A percentile compares a stretch with the other conserved stretches of the same genome.
These are phyloP conservation scores for Gossypium sturtianum DNA, from an alignment of 345 rosid species.

Conservation along the genomic window DNA sequence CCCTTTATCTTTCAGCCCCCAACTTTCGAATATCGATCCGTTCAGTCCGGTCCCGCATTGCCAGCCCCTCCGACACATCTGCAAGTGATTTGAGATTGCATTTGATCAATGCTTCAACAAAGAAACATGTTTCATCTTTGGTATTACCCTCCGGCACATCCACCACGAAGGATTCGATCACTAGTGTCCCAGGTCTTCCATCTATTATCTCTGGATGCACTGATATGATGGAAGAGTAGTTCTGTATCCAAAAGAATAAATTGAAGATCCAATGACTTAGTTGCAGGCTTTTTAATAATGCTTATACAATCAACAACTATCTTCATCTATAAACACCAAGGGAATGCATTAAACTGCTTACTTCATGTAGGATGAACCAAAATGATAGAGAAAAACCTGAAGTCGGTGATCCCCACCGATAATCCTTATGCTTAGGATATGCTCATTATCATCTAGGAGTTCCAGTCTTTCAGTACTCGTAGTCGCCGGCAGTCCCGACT, in stretches of 20 bases:
- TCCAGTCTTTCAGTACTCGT: slow-evolving; percentile 75
- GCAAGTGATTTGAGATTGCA: slow-evolving; percentile 91
- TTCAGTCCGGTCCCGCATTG: slow-evolving; percentile 59
- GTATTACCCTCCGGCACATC: slow-evolving; percentile 95
- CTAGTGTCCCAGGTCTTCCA: slow-evolving; percentile 80
- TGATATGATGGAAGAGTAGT: slow-evolving; percentile 84
- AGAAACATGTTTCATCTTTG: slow-evolving; percentile 92
- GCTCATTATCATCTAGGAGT: slow-evolving; percentile 69
- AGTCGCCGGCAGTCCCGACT: slow-evolving; percentile 76
- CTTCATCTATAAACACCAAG: background rate
- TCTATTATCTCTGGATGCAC: slow-evolving; percentile 83
- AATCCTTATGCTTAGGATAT: slow-evolving; percentile 62
- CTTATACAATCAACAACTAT: background rate
- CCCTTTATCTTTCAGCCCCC: background rate
- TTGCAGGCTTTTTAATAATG: background rate
- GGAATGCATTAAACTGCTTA: background rate
- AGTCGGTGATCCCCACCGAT: slow-evolving; percentile 87
- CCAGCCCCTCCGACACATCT: slow-evolving; percentile 81
- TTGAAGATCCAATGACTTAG: background rate
- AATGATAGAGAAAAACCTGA: slow-evolving; percentile 31
- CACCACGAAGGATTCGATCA: slow-evolving; percentile 86
- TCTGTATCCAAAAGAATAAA: slow-evolving; percentile 37
- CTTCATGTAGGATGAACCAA: too few species aligned
- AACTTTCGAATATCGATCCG: slow-evolving; percentile 36
- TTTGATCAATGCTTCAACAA: slow-evolving; percentile 80